Evolutionary conservation across 2,329 filamentous ascomycete species (phyloP).

Genomic region (Trichoderma harzianum): DNA sequence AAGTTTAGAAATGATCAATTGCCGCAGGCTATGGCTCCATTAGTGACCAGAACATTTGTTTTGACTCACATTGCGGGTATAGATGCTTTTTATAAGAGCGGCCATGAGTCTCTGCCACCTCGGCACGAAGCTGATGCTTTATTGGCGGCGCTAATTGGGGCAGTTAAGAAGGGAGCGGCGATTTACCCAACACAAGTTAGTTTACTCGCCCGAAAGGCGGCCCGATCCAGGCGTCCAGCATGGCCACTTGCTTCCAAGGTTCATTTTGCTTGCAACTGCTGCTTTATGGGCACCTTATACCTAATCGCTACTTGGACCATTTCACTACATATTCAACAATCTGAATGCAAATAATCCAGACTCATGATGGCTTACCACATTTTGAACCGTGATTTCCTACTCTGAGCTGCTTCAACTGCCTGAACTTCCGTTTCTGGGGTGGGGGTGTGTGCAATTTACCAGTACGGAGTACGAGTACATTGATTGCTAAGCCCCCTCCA

Average conservation of each 20-base stretch:
- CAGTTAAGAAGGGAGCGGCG: neutral
- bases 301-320: neutral
- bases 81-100: neutral
- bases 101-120: neutral
- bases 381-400: neutral
- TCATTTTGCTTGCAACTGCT: neutral
- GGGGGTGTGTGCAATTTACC: neutral
- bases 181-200: neutral
- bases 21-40: neutral
- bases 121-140: neutral
- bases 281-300: neutral
- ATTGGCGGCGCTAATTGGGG: neutral
- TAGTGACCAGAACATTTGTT: neutral
- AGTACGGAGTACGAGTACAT: neutral
- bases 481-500: neutral
- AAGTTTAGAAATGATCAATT: neutral
- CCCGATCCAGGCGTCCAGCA: neutral
- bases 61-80: neutral
- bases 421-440: neutral
- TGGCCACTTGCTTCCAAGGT: neutral
- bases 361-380: neutral
- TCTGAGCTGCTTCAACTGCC: neutral
- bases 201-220: neutral
- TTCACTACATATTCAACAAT: neutral
- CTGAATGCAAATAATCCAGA: neutral